Conservation (phyloP, 225 moss, liverwort and hornwort genomes). For the Straminergon stramineum region DNA sequence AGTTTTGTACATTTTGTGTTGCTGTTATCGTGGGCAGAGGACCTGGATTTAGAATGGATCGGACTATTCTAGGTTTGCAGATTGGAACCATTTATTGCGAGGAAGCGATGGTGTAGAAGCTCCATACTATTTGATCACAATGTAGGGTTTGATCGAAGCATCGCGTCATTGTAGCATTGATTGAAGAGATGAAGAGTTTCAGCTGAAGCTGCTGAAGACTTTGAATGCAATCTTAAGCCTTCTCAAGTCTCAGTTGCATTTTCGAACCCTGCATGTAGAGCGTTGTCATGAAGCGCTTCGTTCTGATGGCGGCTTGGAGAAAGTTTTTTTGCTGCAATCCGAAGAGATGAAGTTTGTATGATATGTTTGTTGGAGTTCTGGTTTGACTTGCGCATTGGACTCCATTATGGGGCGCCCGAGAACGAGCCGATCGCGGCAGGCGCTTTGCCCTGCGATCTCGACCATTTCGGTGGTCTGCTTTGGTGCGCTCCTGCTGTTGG, state of each 20-base stretch:
- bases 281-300: background rate
- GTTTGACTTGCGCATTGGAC: background rate
- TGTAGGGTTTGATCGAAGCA: background rate
- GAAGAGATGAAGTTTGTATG: background rate
- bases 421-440: constrained; percentile 12
- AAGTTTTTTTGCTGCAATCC: background rate
- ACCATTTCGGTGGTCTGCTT: constrained; percentile 30
- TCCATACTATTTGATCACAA: background rate
- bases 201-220: background rate
- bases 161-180: background rate
- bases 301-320: background rate
- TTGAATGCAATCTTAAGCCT: background rate
- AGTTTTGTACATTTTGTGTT: background rate
- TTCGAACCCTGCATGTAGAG: background rate
- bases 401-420: constrained; percentile 25
- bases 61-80: background rate
- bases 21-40: background rate
- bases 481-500: constrained; percentile 28
- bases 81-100: background rate
- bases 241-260: background rate
- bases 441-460: constrained; percentile 29
- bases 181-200: background rate
- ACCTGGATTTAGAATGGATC: background rate
- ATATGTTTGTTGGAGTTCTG: background rate
- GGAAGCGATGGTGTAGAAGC: background rate